phyloP scores from a whole-genome alignment of 768 basidiomycete genomes.

The Peribolospora kevripleyi region DNA sequence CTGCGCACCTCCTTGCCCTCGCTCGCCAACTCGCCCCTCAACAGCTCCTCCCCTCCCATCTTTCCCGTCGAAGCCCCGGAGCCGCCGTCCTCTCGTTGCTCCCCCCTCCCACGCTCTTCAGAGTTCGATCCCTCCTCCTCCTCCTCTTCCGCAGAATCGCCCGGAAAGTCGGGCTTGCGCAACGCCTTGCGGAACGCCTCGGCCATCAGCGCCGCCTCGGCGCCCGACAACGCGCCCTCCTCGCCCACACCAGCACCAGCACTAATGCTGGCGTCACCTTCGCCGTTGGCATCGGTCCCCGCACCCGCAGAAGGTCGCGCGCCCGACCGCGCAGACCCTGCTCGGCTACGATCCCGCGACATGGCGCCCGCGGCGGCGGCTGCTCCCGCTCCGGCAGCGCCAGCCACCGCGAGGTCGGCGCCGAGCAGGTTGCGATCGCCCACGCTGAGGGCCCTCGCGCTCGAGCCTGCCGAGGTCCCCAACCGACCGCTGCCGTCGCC shows the following conservation, averaged over 20 bases:
- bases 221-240: constrained; percentile 33
- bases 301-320: too few relatives aligned
- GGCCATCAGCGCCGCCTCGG: constrained; percentile 79
- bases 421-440: constrained; percentile 30
- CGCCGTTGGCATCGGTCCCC: too few relatives aligned
- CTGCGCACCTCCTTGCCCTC: constrained; percentile 73
- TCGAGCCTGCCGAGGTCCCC: too few relatives aligned
- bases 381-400: neutral
- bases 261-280: neutral
- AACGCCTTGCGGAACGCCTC: constrained; percentile 73
- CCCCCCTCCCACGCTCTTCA: constrained; percentile 18
- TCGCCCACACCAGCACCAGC: neutral
- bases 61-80: neutral
- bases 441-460: constrained; percentile 25
- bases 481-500: too few relatives aligned
- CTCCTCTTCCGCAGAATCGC: constrained; percentile 26
- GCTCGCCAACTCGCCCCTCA: constrained; percentile 57
- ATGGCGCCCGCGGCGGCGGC: neutral
- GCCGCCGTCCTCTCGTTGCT: neutral
- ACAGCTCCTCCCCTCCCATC: constrained; percentile 17
- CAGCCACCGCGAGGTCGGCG: neutral
- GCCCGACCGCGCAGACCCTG: neutral
- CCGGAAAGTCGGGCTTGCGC: constrained; percentile 55
- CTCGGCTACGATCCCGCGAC: neutral
- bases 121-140: constrained; percentile 49